These are phyloP conservation scores for Castanospermum australe DNA, from an alignment of 306 rosid species.

Conservation along the genomic window DNA sequence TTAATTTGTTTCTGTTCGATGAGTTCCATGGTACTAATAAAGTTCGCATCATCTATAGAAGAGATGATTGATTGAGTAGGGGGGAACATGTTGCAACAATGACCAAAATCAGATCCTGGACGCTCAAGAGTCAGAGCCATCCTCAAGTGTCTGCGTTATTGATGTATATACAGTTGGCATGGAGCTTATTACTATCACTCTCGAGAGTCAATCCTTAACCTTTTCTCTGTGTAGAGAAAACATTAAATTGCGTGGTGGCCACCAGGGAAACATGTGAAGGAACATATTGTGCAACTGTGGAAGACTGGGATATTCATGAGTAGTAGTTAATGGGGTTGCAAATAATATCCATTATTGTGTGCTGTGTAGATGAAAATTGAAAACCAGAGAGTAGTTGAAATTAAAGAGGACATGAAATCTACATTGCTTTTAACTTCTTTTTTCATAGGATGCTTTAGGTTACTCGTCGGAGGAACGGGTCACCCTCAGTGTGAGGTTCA, in stretches of 20 bases:
- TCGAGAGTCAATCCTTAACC: neutral
- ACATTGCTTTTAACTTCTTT: slow-evolving; percentile 18
- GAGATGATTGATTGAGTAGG: neutral
- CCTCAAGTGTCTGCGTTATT: neutral
- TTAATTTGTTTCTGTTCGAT: too few species aligned
- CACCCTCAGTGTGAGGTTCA: neutral
- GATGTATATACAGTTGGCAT: neutral
- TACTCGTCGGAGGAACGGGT: neutral
- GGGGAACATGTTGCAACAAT: neutral
- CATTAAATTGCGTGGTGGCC: slow-evolving; percentile 11
- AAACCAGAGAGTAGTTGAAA: too few species aligned
- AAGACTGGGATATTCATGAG: neutral
- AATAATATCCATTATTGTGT: neutral
- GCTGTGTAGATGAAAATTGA: neutral
- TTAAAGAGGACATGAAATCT: slow-evolving; percentile 20
- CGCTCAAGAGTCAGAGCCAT: neutral
- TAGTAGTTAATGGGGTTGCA: neutral
- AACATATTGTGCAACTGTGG: neutral
- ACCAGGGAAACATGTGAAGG: neutral
- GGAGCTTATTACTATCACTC: neutral
- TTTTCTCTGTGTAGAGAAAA: neutral
- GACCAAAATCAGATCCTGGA: neutral
- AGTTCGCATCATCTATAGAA: neutral
- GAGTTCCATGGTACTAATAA: neutral
- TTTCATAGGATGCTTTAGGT: slow-evolving; percentile 13